Conservation (phyloP, 2,329 filamentous ascomycete species). For the Fusarium brevicatenulatum region DNA sequence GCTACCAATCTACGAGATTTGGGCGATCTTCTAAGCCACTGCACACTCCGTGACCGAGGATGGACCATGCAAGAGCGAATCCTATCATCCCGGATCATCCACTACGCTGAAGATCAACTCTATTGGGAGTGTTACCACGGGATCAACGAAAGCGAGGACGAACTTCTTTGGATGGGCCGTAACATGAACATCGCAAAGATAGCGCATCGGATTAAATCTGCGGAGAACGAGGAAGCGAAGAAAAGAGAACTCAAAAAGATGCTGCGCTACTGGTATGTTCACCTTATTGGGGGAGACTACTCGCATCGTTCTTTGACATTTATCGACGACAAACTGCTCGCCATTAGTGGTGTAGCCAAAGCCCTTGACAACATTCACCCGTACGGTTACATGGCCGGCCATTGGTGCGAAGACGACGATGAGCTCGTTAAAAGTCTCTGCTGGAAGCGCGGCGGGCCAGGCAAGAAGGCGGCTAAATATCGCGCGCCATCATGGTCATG, state of each 20-base stretch:
- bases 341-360: neutral
- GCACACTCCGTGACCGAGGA: neutral
- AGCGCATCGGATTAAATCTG: neutral
- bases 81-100: neutral
- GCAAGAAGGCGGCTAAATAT: neutral
- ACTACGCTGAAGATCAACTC: slow-evolving; percentile 1
- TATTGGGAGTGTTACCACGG: slow-evolving; percentile 13
- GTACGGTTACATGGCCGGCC: neutral
- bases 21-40: neutral
- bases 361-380: neutral
- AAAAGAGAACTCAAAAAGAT: neutral
- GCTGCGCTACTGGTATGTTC: slow-evolving; percentile 5
- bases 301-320: neutral
- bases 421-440: neutral
- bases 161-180: neutral
- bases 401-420: neutral
- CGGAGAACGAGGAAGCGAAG: neutral
- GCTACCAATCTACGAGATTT: neutral
- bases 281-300: slow-evolving; percentile 1
- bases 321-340: neutral
- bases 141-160: neutral
- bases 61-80: slow-evolving; percentile 14
- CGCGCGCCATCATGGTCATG: slow-evolving; percentile 9
- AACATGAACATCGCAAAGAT: neutral
- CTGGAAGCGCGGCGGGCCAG: neutral